Percentiles rank a stretch among this genome's conserved stretches.
phyloP scores from a whole-genome alignment of 345 rosid species.

The Dipteronia dyeriana region DNA sequence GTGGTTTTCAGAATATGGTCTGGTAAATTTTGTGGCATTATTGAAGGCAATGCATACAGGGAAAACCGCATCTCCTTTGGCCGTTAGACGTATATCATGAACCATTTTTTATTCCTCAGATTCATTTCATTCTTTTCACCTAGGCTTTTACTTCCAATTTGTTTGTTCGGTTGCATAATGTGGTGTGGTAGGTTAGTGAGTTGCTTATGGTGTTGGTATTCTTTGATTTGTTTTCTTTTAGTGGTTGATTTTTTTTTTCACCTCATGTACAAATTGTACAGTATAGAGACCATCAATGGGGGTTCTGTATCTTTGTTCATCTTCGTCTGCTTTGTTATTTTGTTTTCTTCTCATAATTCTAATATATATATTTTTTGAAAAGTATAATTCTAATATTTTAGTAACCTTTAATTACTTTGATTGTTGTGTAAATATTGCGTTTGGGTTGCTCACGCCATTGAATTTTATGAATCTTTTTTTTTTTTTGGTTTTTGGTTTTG shows the following conservation, averaged over 20 bases:
- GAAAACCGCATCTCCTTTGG: slow-evolving; percentile 42
- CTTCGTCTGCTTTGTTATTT: not conserved
- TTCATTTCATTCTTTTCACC: slow-evolving; percentile 47
- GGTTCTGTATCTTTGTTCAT: not conserved
- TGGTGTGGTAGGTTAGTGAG: slow-evolving; percentile 23
- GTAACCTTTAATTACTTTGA: no score
- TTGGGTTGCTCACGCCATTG: no score
- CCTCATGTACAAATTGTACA: slow-evolving; percentile 34
- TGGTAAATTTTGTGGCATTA: slow-evolving; percentile 60
- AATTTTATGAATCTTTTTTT: no score
- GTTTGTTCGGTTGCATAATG: slow-evolving; percentile 16
- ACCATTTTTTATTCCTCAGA: slow-evolving; percentile 17
- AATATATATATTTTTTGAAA: no score
- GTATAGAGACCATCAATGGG: slow-evolving; percentile 7
- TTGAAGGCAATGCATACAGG: slow-evolving; percentile 70
- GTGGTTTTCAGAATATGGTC: slow-evolving; percentile 56
- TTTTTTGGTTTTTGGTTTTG: no score
- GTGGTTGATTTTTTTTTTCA: not conserved
- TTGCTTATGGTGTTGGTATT: slow-evolving; percentile 18
- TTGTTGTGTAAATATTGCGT: no score
- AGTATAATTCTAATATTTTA: no score
- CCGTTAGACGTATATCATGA: slow-evolving; percentile 43
- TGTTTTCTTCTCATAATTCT: not conserved
- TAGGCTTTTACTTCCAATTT: slow-evolving; percentile 10
- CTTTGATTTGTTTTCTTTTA: slow-evolving; percentile 38